Conservation (phyloP, 2,329 filamentous ascomycete species). For the Teratosphaeria destructans region DNA sequence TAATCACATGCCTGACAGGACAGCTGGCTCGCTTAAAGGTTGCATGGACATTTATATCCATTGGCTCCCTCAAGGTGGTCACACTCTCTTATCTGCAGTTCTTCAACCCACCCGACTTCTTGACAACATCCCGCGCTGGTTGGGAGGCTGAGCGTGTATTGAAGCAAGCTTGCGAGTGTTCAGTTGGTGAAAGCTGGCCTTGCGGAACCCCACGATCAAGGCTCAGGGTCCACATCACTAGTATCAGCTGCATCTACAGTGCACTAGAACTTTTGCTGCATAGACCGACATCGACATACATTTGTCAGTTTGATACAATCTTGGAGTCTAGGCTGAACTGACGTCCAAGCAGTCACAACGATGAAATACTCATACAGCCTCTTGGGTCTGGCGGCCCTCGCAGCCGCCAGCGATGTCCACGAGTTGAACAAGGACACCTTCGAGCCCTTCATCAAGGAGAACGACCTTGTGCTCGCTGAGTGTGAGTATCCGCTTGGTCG, state of each 20-base stretch:
- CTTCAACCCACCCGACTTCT: background rate
- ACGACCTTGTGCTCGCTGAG: slow-evolving; percentile 87
- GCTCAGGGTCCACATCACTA: background rate
- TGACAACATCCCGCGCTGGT: background rate
- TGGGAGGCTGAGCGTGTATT: background rate
- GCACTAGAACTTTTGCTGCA: background rate
- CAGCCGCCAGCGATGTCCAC: slow-evolving; percentile 66
- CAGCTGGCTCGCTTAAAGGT: background rate
- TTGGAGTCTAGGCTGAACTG: background rate
- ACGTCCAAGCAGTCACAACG: background rate
- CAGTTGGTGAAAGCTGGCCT: background rate
- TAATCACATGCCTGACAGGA: background rate
- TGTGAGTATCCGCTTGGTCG: slow-evolving; percentile 49
- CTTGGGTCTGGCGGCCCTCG: slow-evolving; percentile 48
- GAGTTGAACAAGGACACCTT: slow-evolving; percentile 82
- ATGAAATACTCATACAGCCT: slow-evolving; percentile 24
- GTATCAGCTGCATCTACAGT: background rate
- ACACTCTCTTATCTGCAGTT: background rate
- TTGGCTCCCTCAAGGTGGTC: background rate
- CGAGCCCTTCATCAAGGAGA: slow-evolving; percentile 69
- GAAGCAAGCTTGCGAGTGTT: background rate
- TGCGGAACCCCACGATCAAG: background rate
- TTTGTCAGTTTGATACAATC: background rate
- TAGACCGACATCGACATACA: background rate
- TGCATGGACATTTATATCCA: background rate